Conservation (phyloP, 1,139 yeast species). For the Saccharomyces hybrid region DNA sequence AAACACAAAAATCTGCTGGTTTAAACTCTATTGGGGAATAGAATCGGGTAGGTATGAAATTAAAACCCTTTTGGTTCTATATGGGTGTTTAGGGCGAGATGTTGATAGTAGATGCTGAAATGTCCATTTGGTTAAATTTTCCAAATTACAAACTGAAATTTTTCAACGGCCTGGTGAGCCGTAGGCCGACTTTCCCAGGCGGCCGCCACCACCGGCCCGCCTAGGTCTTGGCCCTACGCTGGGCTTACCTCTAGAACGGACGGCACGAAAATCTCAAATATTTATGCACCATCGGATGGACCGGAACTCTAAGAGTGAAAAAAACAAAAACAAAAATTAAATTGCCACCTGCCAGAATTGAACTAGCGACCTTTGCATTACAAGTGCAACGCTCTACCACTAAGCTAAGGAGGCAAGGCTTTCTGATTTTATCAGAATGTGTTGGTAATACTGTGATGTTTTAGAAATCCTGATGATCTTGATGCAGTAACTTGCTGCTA, state of each 20-base stretch:
- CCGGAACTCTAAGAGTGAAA: too few species aligned
- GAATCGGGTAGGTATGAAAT: neutral
- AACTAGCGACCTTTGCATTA: slow-evolving; percentile 93
- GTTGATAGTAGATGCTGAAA: neutral
- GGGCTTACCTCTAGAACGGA: neutral
- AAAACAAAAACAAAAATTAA: slow-evolving; percentile 30
- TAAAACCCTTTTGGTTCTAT: neutral
- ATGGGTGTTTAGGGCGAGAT: neutral
- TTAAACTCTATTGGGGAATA: neutral
- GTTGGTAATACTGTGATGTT: too few species aligned
- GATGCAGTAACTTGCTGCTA: too few species aligned
- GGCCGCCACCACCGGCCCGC: neutral
- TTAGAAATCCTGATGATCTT: too few species aligned
- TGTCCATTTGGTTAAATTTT: neutral
- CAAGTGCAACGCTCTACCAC: slow-evolving; percentile 91
- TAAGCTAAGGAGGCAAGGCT: slow-evolving; percentile 67
- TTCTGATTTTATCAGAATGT: too few species aligned
- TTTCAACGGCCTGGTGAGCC: slow-evolving; percentile 1
- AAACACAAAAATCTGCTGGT: neutral
- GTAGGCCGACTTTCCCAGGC: neutral
- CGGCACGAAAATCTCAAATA: too few species aligned
- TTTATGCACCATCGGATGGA: too few species aligned
- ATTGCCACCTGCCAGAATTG: slow-evolving; percentile 90
- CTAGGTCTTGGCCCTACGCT: neutral
- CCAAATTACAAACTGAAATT: slow-evolving; percentile 1